A percentile compares a stretch with the other conserved stretches of the same genome.
phyloP scores from a whole-genome alignment of 2,329 filamentous ascomycete genomes.

The Albifimbria verrucaria region DNA sequence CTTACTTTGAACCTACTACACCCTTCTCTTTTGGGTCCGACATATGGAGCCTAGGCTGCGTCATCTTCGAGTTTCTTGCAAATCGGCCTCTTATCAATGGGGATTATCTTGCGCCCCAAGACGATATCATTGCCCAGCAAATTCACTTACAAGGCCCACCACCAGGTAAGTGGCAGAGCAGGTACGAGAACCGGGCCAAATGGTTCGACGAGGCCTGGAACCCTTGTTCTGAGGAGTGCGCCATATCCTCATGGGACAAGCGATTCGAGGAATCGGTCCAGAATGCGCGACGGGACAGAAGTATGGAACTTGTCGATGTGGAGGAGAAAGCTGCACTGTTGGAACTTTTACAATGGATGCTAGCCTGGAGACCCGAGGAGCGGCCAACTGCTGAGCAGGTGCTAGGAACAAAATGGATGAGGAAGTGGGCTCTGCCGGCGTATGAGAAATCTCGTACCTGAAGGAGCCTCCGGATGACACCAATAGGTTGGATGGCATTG shows the following conservation, averaged over 20 bases:
- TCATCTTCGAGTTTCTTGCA: slow-evolving; percentile 31
- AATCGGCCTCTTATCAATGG: slow-evolving; percentile 16
- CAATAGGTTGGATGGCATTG: not conserved
- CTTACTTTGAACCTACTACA: slow-evolving; percentile 27
- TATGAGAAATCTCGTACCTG: slow-evolving; percentile 14
- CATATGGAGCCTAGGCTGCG: slow-evolving; percentile 36
- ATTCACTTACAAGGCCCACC: slow-evolving; percentile 13
- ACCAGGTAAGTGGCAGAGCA: slow-evolving; percentile 18
- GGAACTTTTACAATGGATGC: slow-evolving; percentile 9
- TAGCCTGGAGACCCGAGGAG: slow-evolving; percentile 8
- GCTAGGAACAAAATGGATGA: slow-evolving; percentile 12
- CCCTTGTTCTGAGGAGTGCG: slow-evolving; percentile 5
- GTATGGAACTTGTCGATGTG: slow-evolving; percentile 2
- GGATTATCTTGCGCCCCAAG: slow-evolving; percentile 6
- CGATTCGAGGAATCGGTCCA: slow-evolving; percentile 9
- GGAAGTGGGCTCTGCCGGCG: slow-evolving; percentile 13
- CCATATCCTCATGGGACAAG: slow-evolving; percentile 8
- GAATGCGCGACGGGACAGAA: slow-evolving; percentile 1
- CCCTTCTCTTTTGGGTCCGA: slow-evolving; percentile 32
- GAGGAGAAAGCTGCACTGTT: slow-evolving; percentile 5
- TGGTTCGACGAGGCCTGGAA: slow-evolving; percentile 15
- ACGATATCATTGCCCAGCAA: slow-evolving; percentile 15
- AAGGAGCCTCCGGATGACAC: not conserved
- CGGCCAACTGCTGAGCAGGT: slow-evolving; percentile 6
- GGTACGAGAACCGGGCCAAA: slow-evolving; percentile 14